Percentiles rank a stretch among this genome's conserved stretches.
Evolutionary conservation across 2,329 filamentous ascomycete species (phyloP).

Genomic region (Colletotrichum spaethianum): DNA sequence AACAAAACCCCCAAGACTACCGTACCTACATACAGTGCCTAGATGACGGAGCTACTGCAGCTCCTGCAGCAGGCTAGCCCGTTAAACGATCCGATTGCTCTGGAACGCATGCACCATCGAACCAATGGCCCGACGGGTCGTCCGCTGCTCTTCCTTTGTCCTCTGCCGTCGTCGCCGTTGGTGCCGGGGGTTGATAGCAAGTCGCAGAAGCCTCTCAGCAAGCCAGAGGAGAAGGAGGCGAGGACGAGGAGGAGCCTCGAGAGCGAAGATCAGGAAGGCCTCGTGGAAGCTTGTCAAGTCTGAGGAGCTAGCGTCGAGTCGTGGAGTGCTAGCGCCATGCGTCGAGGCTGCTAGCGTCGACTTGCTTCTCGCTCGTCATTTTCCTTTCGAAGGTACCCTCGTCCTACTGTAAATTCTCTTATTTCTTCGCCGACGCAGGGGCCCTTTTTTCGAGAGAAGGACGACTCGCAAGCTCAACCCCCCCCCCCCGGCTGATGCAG

Average conservation of each 20-base stretch:
- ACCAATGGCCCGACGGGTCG: slow-evolving; percentile 4
- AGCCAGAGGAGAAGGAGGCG: background rate
- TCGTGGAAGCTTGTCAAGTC: background rate
- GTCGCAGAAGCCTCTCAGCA: background rate
- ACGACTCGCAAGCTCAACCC: background rate
- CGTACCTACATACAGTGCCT: no score
- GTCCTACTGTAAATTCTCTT: background rate
- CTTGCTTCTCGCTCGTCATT: background rate
- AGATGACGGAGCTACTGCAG: background rate
- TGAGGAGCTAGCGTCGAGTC: slow-evolving; percentile 2
- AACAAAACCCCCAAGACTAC: background rate
- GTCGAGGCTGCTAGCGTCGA: background rate
- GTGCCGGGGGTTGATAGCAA: background rate
- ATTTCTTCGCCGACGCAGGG: slow-evolving; percentile 12
- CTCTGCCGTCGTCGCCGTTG: slow-evolving; percentile 9
- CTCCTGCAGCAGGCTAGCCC: slow-evolving; percentile 3
- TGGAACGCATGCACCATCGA: background rate
- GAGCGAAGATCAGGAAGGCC: background rate
- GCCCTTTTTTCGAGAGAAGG: background rate
- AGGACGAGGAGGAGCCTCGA: background rate
- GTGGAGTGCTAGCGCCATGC: background rate
- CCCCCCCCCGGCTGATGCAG: background rate
- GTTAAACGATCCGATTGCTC: slow-evolving; percentile 16
- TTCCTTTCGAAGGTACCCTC: background rate
- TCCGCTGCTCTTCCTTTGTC: background rate